phyloP scores from a whole-genome alignment of 2,329 filamentous ascomycete genomes.

The Arthrinium puccinioides region DNA sequence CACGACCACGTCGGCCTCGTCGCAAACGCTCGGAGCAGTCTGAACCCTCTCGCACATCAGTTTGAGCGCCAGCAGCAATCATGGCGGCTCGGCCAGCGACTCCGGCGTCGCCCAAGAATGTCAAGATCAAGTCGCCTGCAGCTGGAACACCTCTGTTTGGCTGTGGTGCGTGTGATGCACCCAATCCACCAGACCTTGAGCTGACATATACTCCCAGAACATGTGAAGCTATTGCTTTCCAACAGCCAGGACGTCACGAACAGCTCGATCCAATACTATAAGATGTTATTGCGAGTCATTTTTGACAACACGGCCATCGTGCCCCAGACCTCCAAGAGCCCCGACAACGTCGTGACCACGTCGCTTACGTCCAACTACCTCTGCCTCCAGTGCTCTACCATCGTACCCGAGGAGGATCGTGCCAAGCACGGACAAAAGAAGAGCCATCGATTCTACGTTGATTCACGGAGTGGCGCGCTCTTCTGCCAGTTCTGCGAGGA shows the following conservation, averaged over 20 bases:
- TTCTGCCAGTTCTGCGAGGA: slow-evolving; percentile 80
- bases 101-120: slow-evolving; percentile 37
- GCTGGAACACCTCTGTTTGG: slow-evolving; percentile 55
- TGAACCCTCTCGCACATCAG: no score
- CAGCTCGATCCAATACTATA: slow-evolving; percentile 64
- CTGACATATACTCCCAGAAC: slow-evolving; percentile 43
- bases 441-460: slow-evolving; percentile 69
- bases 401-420: slow-evolving; percentile 59
- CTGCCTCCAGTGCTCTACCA: slow-evolving; percentile 65
- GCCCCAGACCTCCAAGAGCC: slow-evolving; percentile 55
- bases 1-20: no score
- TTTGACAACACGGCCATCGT: slow-evolving; percentile 60
- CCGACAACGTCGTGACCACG: slow-evolving; percentile 50
- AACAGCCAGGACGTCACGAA: slow-evolving; percentile 58
- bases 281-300: slow-evolving; percentile 61
- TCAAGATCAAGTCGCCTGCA: slow-evolving; percentile 51
- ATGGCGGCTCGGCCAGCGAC: slow-evolving; percentile 24
- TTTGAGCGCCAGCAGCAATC: slow-evolving; percentile 3
- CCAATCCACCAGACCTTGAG: not conserved
- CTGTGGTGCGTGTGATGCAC: slow-evolving; percentile 56
- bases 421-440: slow-evolving; percentile 62
- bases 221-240: slow-evolving; percentile 60
- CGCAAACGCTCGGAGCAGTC: no score
- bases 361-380: slow-evolving; percentile 63
- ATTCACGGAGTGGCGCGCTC: slow-evolving; percentile 66